Evolutionary conservation across 495 filamentous ascomycete genomes (phyloP).

Genomic region (Xeromyces bisporus): DNA sequence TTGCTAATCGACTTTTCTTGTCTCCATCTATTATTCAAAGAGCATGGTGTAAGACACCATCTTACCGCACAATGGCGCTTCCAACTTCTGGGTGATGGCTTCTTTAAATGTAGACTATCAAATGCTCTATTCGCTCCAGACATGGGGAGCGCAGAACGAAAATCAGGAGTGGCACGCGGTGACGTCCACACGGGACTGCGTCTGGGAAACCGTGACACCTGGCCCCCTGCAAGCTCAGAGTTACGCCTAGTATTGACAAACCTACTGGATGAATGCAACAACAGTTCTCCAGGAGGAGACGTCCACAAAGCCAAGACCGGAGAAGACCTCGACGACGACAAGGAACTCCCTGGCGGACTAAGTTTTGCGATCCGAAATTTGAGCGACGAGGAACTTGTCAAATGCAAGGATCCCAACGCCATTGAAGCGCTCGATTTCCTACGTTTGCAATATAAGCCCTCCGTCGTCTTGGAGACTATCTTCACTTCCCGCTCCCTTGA

Average conservation of each 20-base stretch:
- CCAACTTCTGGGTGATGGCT: constrained; percentile 68
- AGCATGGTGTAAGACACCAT: constrained; percentile 59
- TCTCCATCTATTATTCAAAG: constrained; percentile 62
- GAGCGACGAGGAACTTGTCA: constrained; percentile 53
- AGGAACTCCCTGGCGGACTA: constrained; percentile 60
- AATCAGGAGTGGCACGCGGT: constrained; percentile 44
- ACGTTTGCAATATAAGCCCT: constrained; percentile 67
- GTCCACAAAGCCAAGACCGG: constrained; percentile 6
- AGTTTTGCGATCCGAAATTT: constrained; percentile 80
- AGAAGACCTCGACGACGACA: constrained; percentile 14
- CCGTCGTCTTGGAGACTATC: constrained; percentile 50
- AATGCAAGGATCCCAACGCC: constrained; percentile 58
- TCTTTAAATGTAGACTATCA: constrained; percentile 61
- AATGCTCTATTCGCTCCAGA: constrained; percentile 77
- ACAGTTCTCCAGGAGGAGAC: too few species aligned
- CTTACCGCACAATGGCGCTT: constrained; percentile 60
- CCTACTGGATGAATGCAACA: constrained; percentile 60
- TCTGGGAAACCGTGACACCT: constrained; percentile 55
- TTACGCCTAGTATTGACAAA: constrained; percentile 77
- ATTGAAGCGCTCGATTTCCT: constrained; percentile 86
- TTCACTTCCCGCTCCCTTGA: constrained; percentile 49
- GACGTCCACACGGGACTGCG: constrained; percentile 66
- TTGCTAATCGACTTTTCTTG: constrained; percentile 58
- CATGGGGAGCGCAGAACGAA: constrained; percentile 61
- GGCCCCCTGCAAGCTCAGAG: constrained; percentile 90